Base-by-base conservation (phyloP, 345 rosid genomes). In the Salix purpurea region DNA sequence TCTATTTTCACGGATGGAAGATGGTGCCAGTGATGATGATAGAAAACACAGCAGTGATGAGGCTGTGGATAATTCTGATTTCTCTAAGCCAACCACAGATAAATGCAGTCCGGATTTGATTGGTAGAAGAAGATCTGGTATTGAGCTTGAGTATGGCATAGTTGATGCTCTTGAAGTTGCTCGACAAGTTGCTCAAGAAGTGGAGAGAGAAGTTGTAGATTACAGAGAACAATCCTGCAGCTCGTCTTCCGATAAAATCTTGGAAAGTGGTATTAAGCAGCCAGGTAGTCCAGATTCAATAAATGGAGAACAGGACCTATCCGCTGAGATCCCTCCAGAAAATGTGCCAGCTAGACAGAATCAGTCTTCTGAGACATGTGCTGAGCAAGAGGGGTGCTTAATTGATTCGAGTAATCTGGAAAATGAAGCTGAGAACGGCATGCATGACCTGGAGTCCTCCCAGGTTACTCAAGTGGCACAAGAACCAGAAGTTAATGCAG, bases 121-220 rank as follows among this genome's bases (percentile, higher is more conserved):
- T 64, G 84, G 88, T 72, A 78, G 73, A 76, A 84, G 81, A 73
- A 86, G 83, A 26, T 83, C 92, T 66, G 90, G 88, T 77, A 82
- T 86, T 73, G 91, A 85, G 39, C 81, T 79, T 23, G 99, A 96
- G 58, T 89, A 87, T 82, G 97, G 95, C 73, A 85, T 92, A 21
- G 85, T 90, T 82, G 99, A 96, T 89, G 95, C 99, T 76, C 82
- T 96, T 67, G 97, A 92, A 81, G 90, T 93, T 30, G 98, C 99
- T 78, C 90, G 95, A 71, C 90, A 88, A 79, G 94, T 96, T 67
- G 99, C 99, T 67, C 94, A 88, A 79, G 97, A 93, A 85, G 98
- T 95, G 50, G 97, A 90, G 76, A 88, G 91, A 84, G 97, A 93
- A 78, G 94, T 90, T 37, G 79, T 80, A 60, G 92, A 90, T 74